Base-by-base conservation (phyloP, 2,329 filamentous ascomycete genomes). In the Fusarium pseudonygamai region DNA sequence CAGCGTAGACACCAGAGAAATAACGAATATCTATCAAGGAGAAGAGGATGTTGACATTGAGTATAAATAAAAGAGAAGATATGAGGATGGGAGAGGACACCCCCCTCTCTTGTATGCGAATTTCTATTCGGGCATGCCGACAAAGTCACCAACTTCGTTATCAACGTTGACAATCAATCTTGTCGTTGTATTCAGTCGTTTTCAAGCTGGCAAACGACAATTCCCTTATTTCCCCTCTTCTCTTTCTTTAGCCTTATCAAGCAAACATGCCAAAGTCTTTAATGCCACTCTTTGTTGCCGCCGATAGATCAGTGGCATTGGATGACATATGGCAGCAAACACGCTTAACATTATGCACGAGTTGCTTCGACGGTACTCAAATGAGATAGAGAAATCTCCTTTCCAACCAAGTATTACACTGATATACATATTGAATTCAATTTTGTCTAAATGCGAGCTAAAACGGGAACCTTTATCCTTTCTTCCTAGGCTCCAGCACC, bases 341-440 rank as follows among this genome's bases (percentile, higher is more conserved):
- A 45, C 28, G 37, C 26, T 22, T 5, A 24, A 12, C 34, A 59
- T 40, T 26, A 56, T 40, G 30, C 39, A 61, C 20, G 9, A 43
- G 36, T 32, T 43, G 28, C 18, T 20, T 28, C 30, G 24, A 57
- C 26, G 36, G 13, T 30, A 26, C 47, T 43, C 39, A 22, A 24
- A 30, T 14, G 40, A 61, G 20, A 63, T 57, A 71, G 65, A 71
- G 40, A 64, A 73, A 59, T 43, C 34, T 73, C 67, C 46, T 56
- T 70, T 58, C 43, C 49, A 61, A 47, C 60, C 66, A 50, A 76
- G 79, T 75, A 78, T 79, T 79, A 81, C 79, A 81, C 71, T 82
- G 79, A 76, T 83, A 79, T 83, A 83, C 80, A 83, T 80, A 75
- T 76, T 77, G 77, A 76, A 77, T 77, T 68, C 71, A 74, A 76